phyloP scores from a whole-genome alignment of 2,329 filamentous ascomycete genomes.

The Pseudogymnoascus sp. region DNA sequence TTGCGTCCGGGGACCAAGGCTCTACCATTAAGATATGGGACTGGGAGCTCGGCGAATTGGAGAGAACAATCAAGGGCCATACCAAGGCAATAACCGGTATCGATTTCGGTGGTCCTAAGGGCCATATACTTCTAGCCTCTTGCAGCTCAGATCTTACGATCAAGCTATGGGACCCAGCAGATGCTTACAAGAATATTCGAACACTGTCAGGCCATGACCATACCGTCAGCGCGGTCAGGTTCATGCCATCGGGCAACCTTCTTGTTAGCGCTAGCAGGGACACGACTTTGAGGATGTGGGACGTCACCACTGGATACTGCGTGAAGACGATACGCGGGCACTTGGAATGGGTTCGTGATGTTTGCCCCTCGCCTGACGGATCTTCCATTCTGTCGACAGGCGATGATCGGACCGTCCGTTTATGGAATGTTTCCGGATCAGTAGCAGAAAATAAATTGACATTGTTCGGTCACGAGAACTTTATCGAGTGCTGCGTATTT shows the following conservation, averaged over 20 bases:
- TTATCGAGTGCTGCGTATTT: constrained; percentile 78
- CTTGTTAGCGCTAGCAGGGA: constrained; percentile 82
- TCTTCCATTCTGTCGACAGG: constrained; percentile 76
- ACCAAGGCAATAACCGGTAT: constrained; percentile 82
- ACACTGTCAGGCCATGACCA: constrained; percentile 89
- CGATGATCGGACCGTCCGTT: constrained; percentile 69
- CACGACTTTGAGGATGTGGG: constrained; percentile 81
- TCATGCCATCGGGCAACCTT: constrained; percentile 79
- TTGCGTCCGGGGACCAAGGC: constrained; percentile 87
- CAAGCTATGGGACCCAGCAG: constrained; percentile 86
- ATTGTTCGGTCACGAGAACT: constrained; percentile 79
- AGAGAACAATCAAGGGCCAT: constrained; percentile 85
- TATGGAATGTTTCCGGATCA: constrained; percentile 78
- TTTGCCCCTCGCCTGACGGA: constrained; percentile 71
- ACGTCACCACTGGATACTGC: constrained; percentile 87
- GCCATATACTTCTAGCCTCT: constrained; percentile 64
- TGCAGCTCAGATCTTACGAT: constrained; percentile 80
- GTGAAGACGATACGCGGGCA: constrained; percentile 82
- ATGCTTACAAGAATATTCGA: constrained; percentile 92
- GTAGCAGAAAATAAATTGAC: constrained; percentile 56
- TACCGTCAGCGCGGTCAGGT: constrained; percentile 79
- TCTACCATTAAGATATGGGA: constrained; percentile 96
- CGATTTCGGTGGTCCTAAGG: constrained; percentile 80
- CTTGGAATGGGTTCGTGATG: constrained; percentile 80
- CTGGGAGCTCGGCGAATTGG: constrained; percentile 86